Percentiles rank a stretch among this genome's conserved stretches.
phyloP scores from a whole-genome alignment of 371 early-diverging fungal genomes.

The Lichtheimia corymbifera region DNA sequence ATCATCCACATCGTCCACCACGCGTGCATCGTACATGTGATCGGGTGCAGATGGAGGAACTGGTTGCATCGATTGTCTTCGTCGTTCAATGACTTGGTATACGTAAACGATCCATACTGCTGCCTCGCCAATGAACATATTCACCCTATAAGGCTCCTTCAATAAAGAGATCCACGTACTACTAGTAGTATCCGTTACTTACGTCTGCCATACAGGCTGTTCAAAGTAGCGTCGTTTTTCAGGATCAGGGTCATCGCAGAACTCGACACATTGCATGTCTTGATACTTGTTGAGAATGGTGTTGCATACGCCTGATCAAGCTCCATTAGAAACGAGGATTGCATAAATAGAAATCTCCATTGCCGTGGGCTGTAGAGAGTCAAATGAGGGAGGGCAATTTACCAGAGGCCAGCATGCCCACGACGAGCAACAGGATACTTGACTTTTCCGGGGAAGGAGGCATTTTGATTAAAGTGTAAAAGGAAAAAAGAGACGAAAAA shows the following conservation, averaged over 20 bases:
- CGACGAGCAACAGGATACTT: constrained; percentile 54
- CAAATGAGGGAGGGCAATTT: constrained; percentile 17
- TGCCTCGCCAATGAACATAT: constrained; percentile 95
- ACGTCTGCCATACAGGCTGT: constrained; percentile 97
- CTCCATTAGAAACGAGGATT: not conserved
- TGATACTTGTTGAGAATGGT: constrained; percentile 85
- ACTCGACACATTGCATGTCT: constrained; percentile 86
- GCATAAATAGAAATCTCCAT: no score
- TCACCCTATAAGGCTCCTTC: constrained; percentile 43
- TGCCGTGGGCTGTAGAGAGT: no score
- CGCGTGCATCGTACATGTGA: constrained; percentile 37
- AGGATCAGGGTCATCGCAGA: constrained; percentile 83
- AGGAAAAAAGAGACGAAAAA: no score
- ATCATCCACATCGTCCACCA: constrained; percentile 39
- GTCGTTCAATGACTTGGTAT: constrained; percentile 32
- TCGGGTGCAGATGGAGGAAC: constrained; percentile 45
- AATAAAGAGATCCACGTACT: no score
- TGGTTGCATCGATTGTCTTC: constrained; percentile 1
- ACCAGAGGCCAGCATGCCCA: constrained; percentile 83
- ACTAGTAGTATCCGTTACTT: constrained; percentile 8
- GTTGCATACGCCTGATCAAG: constrained; percentile 62
- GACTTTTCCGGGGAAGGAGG: constrained; percentile 5
- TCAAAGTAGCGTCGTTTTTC: constrained; percentile 78
- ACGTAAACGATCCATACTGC: constrained; percentile 46
- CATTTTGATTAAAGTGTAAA: constrained; percentile 1